These are phyloP conservation scores for Colletotrichum sp. DNA, from an alignment of 2,329 filamentous ascomycete genomes.

Conservation along the genomic window DNA sequence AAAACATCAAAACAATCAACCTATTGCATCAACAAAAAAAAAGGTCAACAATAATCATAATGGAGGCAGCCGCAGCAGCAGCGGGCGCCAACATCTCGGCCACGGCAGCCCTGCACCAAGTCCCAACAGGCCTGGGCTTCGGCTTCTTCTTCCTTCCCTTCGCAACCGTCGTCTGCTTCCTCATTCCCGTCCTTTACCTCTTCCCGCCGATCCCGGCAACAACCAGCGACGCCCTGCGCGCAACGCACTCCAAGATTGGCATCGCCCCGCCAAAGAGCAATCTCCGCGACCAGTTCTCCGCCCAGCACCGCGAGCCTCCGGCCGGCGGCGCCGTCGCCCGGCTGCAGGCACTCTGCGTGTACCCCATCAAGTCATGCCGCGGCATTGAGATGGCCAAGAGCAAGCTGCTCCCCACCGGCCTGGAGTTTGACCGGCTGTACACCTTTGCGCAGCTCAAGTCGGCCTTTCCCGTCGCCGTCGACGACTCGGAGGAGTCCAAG, in stretches of 20 bases:
- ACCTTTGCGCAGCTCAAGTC: conserved; percentile 74
- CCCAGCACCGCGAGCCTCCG: conserved; percentile 17
- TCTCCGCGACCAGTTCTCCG: conserved; percentile 29
- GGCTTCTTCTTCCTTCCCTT: conserved; percentile 42
- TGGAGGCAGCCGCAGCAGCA: not conserved
- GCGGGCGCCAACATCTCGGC: not conserved
- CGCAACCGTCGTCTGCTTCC: conserved; percentile 53
- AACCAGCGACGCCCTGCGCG: conserved; percentile 56
- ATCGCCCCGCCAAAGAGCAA: conserved; percentile 42
- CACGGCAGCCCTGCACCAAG: not conserved
- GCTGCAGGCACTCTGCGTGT: conserved; percentile 74
- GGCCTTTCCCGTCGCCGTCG: conserved; percentile 47
- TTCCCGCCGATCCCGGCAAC: conserved; percentile 60
- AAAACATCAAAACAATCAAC: not conserved
- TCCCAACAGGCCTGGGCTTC: conserved; percentile 24
- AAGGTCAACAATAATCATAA: not conserved
- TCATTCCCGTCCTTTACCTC: conserved; percentile 58
- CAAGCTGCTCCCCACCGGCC: conserved; percentile 69
- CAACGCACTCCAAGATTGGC: conserved; percentile 59
- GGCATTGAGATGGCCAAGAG: conserved; percentile 74
- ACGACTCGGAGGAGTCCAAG: conserved; percentile 40
- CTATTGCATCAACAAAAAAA: no score
- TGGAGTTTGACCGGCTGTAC: conserved; percentile 84
- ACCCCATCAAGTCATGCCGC: conserved; percentile 83
- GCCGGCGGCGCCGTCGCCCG: conserved; percentile 10